phyloP scores from a whole-genome alignment of 805 yeast genomes.

The Candida dajiaensis region DNA sequence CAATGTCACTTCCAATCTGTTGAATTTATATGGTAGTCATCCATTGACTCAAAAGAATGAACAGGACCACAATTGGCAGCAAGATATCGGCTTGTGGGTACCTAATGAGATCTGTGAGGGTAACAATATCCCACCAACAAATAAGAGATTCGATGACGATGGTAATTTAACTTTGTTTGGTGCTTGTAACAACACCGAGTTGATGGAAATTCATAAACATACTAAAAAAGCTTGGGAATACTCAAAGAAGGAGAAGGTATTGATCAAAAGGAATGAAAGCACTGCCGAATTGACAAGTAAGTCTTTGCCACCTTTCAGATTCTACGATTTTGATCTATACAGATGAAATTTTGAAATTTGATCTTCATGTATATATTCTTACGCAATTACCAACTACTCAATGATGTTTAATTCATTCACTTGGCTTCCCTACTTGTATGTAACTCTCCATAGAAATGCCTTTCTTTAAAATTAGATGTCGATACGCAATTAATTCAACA shows the following conservation, averaged over 20 bases:
- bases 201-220: slow-evolving; percentile 34
- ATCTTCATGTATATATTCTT: neutral
- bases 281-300: slow-evolving; percentile 13
- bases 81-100: slow-evolving; percentile 42
- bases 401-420: no score
- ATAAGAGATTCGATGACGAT: slow-evolving; percentile 21
- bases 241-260: slow-evolving; percentile 23
- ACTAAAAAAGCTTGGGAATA: slow-evolving; percentile 25
- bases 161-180: slow-evolving; percentile 30
- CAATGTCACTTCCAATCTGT: slow-evolving; percentile 28
- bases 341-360: neutral
- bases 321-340: slow-evolving; percentile 14
- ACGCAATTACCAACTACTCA: no score
- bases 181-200: slow-evolving; percentile 31
- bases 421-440: no score
- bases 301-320: slow-evolving; percentile 35
- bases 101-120: slow-evolving; percentile 34
- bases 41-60: slow-evolving; percentile 7
- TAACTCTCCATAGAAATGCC: no score
- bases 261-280: slow-evolving; percentile 19
- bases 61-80: slow-evolving; percentile 31
- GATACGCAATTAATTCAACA: no score
- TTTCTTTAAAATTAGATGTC: no score
- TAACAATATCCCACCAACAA: slow-evolving; percentile 22
- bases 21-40: slow-evolving; percentile 28